Evolutionary conservation across 2,329 filamentous ascomycete species (phyloP), one percentile per base, ranked within the genome.

Genomic region (Teratosphaeria pseudoeucalypti): DNA sequence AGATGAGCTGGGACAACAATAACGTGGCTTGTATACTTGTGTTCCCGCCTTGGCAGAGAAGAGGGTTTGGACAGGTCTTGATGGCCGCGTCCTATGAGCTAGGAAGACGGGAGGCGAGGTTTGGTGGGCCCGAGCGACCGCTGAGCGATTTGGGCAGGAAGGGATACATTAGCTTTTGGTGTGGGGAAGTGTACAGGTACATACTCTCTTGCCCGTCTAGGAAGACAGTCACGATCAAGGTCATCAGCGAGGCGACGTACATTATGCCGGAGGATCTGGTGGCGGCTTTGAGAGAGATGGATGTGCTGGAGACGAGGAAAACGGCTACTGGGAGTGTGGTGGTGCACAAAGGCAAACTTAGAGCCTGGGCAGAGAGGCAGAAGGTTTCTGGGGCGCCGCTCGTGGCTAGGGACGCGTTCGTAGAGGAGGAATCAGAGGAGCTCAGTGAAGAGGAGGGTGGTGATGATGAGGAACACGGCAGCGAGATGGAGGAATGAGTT

Each of bases 1-100:
- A 97, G 73, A 88, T 96, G 80, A 96, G 90, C 3, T 99, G 94
- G 92, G 94, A 99, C 70, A 92, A 92, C 69, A 97, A 99, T 74
- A 99, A 97, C 66, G 81, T 99, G 5, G 94, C 94, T 0, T 99
- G 94, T 72, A 99, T 99, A 66, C 80, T 97, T 6, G 83, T 97
- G 16, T 97, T 97, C 70, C 94, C 94, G 1, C 94, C 94, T 0
- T 97, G 92, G 85, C 92, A 97, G 74, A 86, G 88, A 63, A 91
- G 90, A 65, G 91, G 92, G 1, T 81, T 97, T 0, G 94, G 94
- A 0, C 85, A 90, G 57, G 77, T 97, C 56, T 80, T 99, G 34
- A 97, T 99, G 85, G 91, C 90, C 5, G 85, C 94, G 2, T 95
- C 89, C 43, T 99, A 99, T 74, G 92, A 94, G 73, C 87, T 99